A percentile compares a stretch with the other conserved stretches of the same genome.
Evolutionary conservation across 208 protist genomes (phyloP).

Genomic region (Crithidia sp.): DNA sequence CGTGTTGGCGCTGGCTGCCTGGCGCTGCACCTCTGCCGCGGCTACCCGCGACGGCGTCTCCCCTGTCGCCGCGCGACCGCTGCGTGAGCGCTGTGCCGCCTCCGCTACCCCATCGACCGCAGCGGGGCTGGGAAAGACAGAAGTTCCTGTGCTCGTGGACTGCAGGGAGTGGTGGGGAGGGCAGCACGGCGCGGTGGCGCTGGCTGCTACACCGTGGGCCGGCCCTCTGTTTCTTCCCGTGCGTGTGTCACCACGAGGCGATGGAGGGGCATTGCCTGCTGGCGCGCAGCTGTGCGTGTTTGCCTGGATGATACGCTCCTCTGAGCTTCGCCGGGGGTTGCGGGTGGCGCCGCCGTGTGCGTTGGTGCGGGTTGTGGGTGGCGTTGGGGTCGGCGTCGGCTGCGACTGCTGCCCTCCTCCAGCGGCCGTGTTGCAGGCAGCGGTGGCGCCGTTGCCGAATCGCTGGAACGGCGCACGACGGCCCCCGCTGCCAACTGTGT

Average conservation of each 20-base stretch:
- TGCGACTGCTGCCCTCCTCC: neutral
- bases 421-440: neutral
- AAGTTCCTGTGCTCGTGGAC: neutral
- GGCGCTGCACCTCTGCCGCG: neutral
- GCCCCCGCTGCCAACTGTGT: constrained; percentile 6
- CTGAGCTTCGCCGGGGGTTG: constrained; percentile 13
- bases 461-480: constrained; percentile 3
- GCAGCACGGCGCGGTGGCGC: neutral
- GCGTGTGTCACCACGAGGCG: too few relatives aligned
- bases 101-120: neutral
- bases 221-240: too few relatives aligned
- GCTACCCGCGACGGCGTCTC: constrained; percentile 5
- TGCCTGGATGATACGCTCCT: neutral
- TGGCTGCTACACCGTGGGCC: too few relatives aligned
- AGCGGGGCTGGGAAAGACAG: neutral
- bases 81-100: too few relatives aligned
- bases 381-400: constrained; percentile 5
- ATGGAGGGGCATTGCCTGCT: too few relatives aligned
- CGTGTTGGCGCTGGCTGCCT: constrained; percentile 9
- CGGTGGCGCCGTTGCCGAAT: neutral
- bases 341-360: constrained; percentile 10
- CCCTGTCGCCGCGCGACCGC: neutral
- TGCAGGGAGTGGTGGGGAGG: neutral
- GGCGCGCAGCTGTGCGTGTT: too few relatives aligned
- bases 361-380: neutral